Base-by-base conservation (phyloP, 2,329 filamentous ascomycete species). In the Magnaporthiopsis incrustans region DNA sequence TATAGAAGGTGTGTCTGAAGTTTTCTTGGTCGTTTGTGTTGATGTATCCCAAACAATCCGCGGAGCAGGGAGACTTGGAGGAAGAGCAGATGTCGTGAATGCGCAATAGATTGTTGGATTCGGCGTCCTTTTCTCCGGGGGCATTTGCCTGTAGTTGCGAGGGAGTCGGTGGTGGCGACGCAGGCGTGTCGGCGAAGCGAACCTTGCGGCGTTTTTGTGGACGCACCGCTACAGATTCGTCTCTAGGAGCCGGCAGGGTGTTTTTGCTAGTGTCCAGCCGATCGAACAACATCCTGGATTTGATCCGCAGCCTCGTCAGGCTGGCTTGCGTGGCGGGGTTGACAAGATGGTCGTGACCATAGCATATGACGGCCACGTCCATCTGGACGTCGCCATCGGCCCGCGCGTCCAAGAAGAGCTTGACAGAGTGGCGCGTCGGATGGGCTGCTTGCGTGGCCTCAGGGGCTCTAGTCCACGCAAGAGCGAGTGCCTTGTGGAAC, bases 1-100 rank as follows among this genome's bases (percentile, higher is more conserved):
- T 44, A 11, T 64, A 64, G 35, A 66, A 66, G n/a, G 35, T 63
- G 63, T 66, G 63, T 26, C 65, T 57, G 26, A 63, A 63, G 2
- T 6, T 59, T 3, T 61, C 63, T 12, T 62, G 32, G 26, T 50
- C 56, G 30, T 26, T 53, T 30, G n/a, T 59, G 6, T 64, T 63
- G 6, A 66, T 56, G 32, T 63, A 62, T 3, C 65, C 65, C 4
- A 63, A n/a, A 25, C 63, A 66, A 30, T 59, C 60, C 27, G 53
- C 33, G 6, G n/a, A 58, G 14, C 35, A 12, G 35, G 18, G n/a
- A 10, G n/a, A 30, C 27, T 7, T 27, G 4, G 25, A 66, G 14
- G 22, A n/a, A 6, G 60, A 30, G 33, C 60, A 64, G 26, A 64
- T 35, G 11, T 64, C 26, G n/a, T 57, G n/a, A 25, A 18, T 44